Conservation (phyloP, 257 asterid species). For the Handroanthus guayacan region DNA sequence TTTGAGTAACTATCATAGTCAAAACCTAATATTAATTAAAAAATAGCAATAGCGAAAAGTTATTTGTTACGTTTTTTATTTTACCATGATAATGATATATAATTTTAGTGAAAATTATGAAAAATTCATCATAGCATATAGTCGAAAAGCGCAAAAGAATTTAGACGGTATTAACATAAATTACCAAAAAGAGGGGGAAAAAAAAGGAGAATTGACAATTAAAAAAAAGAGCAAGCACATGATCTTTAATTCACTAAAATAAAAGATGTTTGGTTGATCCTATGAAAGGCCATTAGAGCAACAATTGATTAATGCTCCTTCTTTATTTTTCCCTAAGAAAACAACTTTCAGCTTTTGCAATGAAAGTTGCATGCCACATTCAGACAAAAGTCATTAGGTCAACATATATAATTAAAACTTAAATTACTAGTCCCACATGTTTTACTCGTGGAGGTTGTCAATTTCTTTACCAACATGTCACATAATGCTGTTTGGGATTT, state of each 20-base stretch:
- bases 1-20: too few species aligned
- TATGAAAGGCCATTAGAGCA: constrained; percentile 28
- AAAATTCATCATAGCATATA: too few species aligned
- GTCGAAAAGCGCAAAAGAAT: too few species aligned
- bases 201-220: neutral
- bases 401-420: constrained; percentile 29
- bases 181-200: neutral
- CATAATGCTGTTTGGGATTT: constrained; percentile 20
- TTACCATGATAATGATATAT: too few species aligned
- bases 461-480: constrained; percentile 11
- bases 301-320: neutral
- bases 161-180: too few species aligned
- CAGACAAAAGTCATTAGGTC: constrained; percentile 44
- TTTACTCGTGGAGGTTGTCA: constrained; percentile 6
- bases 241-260: constrained; percentile 15
- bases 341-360: constrained; percentile 22
- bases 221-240: constrained; percentile 32
- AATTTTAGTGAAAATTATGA: too few species aligned
- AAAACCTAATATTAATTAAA: too few species aligned
- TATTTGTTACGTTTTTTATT: too few species aligned
- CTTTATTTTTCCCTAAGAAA: neutral
- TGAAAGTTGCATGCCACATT: constrained; percentile 48
- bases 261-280: constrained; percentile 26
- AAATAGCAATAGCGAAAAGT: too few species aligned
- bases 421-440: constrained; percentile 33